phyloP scores from a whole-genome alignment of 2,329 filamentous ascomycete species.

The Penicillium oxalicum region DNA sequence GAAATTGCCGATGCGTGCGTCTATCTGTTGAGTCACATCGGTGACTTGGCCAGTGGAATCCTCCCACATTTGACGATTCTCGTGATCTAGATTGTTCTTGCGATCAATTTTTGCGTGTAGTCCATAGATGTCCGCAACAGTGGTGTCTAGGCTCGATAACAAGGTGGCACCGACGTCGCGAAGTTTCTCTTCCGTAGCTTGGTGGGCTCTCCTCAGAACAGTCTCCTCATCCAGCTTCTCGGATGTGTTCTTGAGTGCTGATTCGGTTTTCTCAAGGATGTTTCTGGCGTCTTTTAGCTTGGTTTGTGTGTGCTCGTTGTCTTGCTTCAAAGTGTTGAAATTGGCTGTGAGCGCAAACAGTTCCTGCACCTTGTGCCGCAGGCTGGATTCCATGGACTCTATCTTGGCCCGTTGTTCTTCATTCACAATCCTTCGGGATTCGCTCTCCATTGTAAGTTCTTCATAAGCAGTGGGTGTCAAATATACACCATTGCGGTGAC shows the following conservation, averaged over 20 bases:
- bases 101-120: constrained; percentile 81
- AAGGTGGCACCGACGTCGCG: constrained; percentile 67
- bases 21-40: constrained; percentile 70
- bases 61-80: constrained; percentile 75
- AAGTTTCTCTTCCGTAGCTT: constrained; percentile 75
- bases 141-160: constrained; percentile 68
- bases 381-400: constrained; percentile 81
- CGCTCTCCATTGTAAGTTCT: constrained; percentile 84
- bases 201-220: constrained; percentile 72
- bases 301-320: constrained; percentile 70
- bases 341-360: constrained; percentile 78
- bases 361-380: constrained; percentile 91
- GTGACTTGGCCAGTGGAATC: constrained; percentile 69
- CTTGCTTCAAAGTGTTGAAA: constrained; percentile 83
- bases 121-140: constrained; percentile 72
- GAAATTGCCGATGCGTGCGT: constrained; percentile 67
- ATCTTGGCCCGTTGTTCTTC: constrained; percentile 92
- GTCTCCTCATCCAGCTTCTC: constrained; percentile 74
- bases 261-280: constrained; percentile 80
- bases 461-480: constrained; percentile 84
- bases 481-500: constrained; percentile 92
- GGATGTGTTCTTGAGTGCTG: constrained; percentile 70
- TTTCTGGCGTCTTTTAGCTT: constrained; percentile 73
- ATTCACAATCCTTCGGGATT: constrained; percentile 81
- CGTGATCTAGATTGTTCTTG: constrained; percentile 72